phyloP scores from a whole-genome alignment of 2,329 filamentous ascomycete species.

The Colletotrichum orbiculare region DNA sequence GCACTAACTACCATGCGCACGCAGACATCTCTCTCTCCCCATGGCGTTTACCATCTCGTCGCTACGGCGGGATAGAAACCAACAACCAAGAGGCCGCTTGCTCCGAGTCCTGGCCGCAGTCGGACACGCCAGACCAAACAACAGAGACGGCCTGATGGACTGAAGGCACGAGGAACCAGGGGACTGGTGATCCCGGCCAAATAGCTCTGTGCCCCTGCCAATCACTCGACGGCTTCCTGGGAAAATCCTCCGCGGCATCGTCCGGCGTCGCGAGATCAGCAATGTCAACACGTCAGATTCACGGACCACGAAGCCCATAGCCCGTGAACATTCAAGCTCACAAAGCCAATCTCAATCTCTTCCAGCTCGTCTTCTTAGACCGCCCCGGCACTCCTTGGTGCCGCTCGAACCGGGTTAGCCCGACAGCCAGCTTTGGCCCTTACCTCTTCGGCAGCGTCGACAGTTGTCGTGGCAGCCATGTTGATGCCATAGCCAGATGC shows the following conservation, averaged over 20 bases:
- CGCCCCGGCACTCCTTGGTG: constrained; percentile 19
- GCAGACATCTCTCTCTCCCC: too few species aligned
- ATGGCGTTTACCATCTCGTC: too few species aligned
- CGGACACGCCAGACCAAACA: too few species aligned
- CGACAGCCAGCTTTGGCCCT: constrained; percentile 1
- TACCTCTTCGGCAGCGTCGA: neutral
- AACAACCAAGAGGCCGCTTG: too few species aligned
- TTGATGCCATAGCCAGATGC: neutral
- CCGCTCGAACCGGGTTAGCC: constrained; percentile 32
- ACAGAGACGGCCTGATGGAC: neutral
- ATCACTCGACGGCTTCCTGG: constrained; percentile 7
- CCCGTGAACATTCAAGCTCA: constrained; percentile 33
- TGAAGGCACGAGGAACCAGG: neutral
- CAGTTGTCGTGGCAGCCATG: constrained; percentile 13
- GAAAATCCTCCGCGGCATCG: constrained; percentile 30
- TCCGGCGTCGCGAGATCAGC: constrained; percentile 34
- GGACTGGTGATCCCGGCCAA: neutral
- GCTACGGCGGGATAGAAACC: too few species aligned
- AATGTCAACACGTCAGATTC: constrained; percentile 33
- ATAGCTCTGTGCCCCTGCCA: constrained; percentile 9
- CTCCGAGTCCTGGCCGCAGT: too few species aligned
- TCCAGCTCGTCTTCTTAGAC: constrained; percentile 17
- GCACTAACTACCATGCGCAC: too few species aligned
- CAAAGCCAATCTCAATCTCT: constrained; percentile 32
- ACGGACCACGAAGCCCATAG: constrained; percentile 22